Percentiles rank a stretch among this genome's conserved stretches.
phyloP scores from a whole-genome alignment of 352 stramenopile species.

The Globisporangium nagaii region DNA sequence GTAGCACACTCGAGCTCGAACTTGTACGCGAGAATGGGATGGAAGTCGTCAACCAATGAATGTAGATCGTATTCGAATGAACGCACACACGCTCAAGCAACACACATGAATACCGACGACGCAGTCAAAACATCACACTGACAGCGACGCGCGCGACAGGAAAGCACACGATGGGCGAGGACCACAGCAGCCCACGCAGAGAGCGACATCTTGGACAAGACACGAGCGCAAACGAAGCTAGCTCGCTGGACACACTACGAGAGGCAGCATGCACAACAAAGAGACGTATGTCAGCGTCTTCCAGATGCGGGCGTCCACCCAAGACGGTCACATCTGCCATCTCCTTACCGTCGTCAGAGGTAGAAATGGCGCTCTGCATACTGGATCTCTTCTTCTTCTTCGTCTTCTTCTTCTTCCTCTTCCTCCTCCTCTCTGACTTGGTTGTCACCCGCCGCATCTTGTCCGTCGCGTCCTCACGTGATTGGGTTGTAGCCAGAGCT shows the following conservation, averaged over 20 bases:
- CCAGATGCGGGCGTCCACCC: no score
- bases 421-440: background rate
- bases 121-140: background rate
- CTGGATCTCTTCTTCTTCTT: background rate
- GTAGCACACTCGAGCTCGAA: background rate
- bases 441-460: background rate
- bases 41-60: background rate
- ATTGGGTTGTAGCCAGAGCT: constrained; percentile 43
- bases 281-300: no score
- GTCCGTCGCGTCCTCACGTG: constrained; percentile 12
- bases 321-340: background rate
- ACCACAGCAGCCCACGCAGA: background rate
- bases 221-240: background rate
- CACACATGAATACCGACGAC: no score
- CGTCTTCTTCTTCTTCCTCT: background rate
- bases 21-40: background rate
- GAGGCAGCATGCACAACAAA: background rate
- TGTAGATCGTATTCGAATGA: no score
- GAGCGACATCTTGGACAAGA: background rate
- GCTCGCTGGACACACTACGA: background rate
- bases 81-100: no score
- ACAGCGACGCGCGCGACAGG: background rate
- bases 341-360: background rate
- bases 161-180: background rate
- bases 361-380: constrained; percentile 4